Conservation (phyloP, 2,329 filamentous ascomycete species). For the Sclerotinia glacialis region DNA sequence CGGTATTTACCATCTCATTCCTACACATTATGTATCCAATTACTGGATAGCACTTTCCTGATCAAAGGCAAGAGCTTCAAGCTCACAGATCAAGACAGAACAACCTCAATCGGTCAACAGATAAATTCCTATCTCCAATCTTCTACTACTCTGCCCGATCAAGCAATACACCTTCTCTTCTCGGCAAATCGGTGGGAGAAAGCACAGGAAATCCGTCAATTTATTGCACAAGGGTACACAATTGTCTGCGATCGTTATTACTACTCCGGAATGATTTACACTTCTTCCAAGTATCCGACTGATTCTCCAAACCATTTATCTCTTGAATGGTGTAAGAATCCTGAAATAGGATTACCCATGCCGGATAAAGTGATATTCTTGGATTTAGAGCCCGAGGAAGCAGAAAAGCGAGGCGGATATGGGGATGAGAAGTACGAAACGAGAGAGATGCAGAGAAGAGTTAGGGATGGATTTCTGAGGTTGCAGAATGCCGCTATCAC, state of each 20-base stretch:
- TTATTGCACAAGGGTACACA: constrained; percentile 64
- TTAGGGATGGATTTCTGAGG: constrained; percentile 69
- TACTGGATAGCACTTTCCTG: background rate
- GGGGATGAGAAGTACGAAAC: constrained; percentile 88
- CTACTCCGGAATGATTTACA: constrained; percentile 91
- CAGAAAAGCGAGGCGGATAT: constrained; percentile 76
- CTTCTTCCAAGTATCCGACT: constrained; percentile 77
- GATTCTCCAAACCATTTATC: constrained; percentile 47
- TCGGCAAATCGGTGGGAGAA: constrained; percentile 70
- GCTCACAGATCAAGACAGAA: constrained; percentile 51
- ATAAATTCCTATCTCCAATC: constrained; percentile 65
- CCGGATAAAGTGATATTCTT: constrained; percentile 88
- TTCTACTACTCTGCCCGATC: constrained; percentile 61
- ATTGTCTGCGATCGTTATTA: constrained; percentile 92
- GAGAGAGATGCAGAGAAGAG: constrained; percentile 74
- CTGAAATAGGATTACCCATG: constrained; percentile 81
- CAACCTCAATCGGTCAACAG: constrained; percentile 64
- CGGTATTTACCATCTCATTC: constrained; percentile 44
- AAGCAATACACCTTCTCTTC: constrained; percentile 70
- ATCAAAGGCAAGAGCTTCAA: constrained; percentile 1
- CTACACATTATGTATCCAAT: background rate
- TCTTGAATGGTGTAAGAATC: constrained; percentile 76
- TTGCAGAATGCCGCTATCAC: constrained; percentile 42
- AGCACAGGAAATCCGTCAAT: constrained; percentile 45
- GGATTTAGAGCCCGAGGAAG: constrained; percentile 71